Conservation (phyloP, 2,329 filamentous ascomycete species). For the Thelonectria blattea region DNA sequence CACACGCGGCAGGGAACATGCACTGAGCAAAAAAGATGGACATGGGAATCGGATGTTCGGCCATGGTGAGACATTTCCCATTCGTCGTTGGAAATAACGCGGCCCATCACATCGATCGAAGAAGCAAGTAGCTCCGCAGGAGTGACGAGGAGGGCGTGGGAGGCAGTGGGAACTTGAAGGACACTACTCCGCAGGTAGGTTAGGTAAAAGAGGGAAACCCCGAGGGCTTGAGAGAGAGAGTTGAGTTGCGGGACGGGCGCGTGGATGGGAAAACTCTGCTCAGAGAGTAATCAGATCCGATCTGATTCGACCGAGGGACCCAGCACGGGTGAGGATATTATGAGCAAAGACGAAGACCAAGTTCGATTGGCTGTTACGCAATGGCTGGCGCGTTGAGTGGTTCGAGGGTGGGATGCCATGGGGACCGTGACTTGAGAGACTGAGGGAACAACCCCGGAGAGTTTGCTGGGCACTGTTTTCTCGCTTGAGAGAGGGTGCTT, state of each 20-base stretch:
- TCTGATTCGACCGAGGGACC: conserved; percentile 25
- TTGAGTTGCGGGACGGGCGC: not conserved
- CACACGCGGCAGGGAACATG: conserved; percentile 23
- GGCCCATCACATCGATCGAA: not conserved
- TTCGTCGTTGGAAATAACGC: not conserved
- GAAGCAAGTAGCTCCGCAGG: not conserved
- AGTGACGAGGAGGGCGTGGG: not conserved
- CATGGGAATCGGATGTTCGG: not conserved
- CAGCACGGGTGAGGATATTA: not conserved
- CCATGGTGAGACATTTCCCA: not conserved
- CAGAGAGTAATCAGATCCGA: conserved; percentile 29
- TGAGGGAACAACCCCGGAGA: no score
- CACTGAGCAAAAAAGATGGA: not conserved
- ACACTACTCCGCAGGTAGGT: no score
- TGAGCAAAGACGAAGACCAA: not conserved
- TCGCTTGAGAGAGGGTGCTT: no score
- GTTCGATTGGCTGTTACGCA: conserved; percentile 13
- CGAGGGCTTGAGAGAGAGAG: no score
- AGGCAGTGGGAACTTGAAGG: conserved; percentile 3
- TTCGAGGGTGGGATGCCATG: conserved; percentile 7
- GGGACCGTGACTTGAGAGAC: no score
- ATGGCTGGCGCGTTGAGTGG: conserved; percentile 9
- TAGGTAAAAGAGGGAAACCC: no score
- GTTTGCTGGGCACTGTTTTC: no score
- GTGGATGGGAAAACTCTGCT: not conserved